Evolutionary conservation across 2,329 filamentous ascomycete genomes (phyloP), one percentile per base, ranked within the genome.

Genomic region (Rutstroemia sp.): DNA sequence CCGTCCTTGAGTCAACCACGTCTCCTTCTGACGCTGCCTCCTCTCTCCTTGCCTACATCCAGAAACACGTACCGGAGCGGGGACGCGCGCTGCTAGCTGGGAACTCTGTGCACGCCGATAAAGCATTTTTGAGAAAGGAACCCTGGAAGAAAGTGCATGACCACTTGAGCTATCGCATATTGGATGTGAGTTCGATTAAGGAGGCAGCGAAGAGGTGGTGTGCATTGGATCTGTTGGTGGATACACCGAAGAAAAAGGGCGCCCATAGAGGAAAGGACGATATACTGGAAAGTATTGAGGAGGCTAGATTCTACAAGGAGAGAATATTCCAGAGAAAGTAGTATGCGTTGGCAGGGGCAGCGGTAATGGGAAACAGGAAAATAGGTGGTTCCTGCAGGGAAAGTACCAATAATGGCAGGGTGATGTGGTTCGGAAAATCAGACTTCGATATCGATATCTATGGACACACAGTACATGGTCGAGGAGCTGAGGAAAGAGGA

Each of bases 241-340:
- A 76, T 46, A 83, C 81, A 27, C 92, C 92, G 12, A 72, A 68
- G 60, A 97, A 97, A 76, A 81, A 80, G 68, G 83, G 81, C 39
- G 75, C 84, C 51, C 94, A 99, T 74, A 83, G 92, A 71, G 94
- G 94, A 0, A 84, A 81, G 65, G 84, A 89, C 55, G 94, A 99
- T 71, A 96, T 99, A 57, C 72, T 96, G 59, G 94, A 99, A 75
- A 97, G 92, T 72, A 96, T 99, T 60, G 86, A 81, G 56, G 94
- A 99, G 75, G 92, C 92, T 54, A 83, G 76, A 66, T 96, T 88
- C 69, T 97, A 96, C 72, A 83, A 82, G 65, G 76, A 86, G 58
- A 75, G 74, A 17, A 80, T 95, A 55, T 95, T 95, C 70, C 16
- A 12, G 46, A 30, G 21, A 17, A 37, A 37, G 2, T 45, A 17